Evolutionary conservation across 164 flowering plant genomes (phyloP).

Genomic region (Nymphaea thermarum): DNA sequence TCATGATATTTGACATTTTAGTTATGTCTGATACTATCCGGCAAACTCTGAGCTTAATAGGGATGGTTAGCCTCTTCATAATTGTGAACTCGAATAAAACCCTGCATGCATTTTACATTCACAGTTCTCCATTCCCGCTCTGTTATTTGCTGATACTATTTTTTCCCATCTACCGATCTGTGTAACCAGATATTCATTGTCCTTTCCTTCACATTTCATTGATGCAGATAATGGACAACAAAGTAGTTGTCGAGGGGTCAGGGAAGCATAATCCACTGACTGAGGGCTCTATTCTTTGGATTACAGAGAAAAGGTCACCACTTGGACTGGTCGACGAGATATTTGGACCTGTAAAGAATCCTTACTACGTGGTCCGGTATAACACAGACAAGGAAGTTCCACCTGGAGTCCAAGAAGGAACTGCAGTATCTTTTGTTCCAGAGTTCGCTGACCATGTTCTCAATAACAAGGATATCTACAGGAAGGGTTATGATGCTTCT

Average conservation of each 20-base stretch:
- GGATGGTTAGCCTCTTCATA: neutral
- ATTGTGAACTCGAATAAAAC: neutral
- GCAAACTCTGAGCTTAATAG: neutral
- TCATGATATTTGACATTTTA: no score
- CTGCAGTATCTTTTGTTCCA: conserved; percentile 54
- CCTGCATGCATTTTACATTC: neutral
- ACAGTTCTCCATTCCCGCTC: no score
- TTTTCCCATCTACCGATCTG: neutral
- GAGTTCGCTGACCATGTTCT: conserved; percentile 77
- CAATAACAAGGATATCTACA: conserved; percentile 53
- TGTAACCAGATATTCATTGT: neutral
- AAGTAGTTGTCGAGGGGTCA: conserved; percentile 80
- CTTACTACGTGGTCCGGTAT: conserved; percentile 76
- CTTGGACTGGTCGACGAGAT: conserved; percentile 82
- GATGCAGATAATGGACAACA: conserved; percentile 51
- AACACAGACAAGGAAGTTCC: conserved; percentile 78
- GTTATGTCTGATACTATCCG: neutral
- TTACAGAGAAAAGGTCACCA: conserved; percentile 55
- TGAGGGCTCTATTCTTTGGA: conserved; percentile 96
- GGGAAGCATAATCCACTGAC: conserved; percentile 83
- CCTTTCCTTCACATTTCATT: neutral
- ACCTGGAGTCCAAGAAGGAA: conserved; percentile 45
- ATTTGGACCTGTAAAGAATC: conserved; percentile 91
- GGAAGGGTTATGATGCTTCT: conserved; percentile 92
- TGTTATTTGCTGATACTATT: neutral